Evolutionary conservation across 805 yeast species (phyloP).

Genomic region (Middelhovenomyces tepae): DNA sequence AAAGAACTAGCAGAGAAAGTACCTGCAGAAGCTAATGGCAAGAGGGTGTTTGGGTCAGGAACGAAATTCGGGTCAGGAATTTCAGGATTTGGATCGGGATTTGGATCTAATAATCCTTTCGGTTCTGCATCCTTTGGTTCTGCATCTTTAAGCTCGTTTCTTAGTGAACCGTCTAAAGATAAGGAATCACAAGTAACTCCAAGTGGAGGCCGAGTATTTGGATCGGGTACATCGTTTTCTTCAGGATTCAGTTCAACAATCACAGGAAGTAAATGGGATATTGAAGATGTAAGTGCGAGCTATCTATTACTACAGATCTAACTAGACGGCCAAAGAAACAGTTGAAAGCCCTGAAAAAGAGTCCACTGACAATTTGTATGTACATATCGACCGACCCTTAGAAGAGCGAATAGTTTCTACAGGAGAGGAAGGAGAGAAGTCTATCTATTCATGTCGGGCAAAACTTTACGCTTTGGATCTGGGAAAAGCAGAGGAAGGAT

Average conservation of each 20-base stretch:
- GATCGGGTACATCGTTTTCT: constrained; percentile 6
- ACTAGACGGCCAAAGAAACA: constrained; percentile 5
- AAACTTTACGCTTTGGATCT: constrained; percentile 71
- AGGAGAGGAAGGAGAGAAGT: constrained; percentile 83
- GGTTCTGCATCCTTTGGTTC: constrained; percentile 21
- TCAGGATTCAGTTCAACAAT: constrained; percentile 6
- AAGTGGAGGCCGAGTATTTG: constrained; percentile 4
- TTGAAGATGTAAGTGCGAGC: constrained; percentile 46
- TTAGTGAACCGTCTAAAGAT: constrained; percentile 11
- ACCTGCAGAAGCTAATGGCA: constrained; percentile 8
- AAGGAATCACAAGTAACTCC: not conserved
- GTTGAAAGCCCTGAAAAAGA: constrained; percentile 19
- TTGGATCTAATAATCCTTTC: constrained; percentile 39
- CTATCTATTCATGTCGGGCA: constrained; percentile 60
- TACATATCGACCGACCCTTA: constrained; percentile 23
- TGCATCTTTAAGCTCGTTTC: constrained; percentile 19
- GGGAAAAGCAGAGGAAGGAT: constrained; percentile 58
- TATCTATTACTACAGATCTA: constrained; percentile 8
- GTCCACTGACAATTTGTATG: constrained; percentile 24
- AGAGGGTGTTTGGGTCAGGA: constrained; percentile 35
- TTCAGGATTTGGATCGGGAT: constrained; percentile 25
- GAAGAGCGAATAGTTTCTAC: constrained; percentile 45
- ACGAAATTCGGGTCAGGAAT: constrained; percentile 26
- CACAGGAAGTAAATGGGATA: constrained; percentile 4
- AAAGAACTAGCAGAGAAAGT: constrained; percentile 3